Conservation (phyloP, 352 stramenopile genomes). For the Phytophthora cactorum region DNA sequence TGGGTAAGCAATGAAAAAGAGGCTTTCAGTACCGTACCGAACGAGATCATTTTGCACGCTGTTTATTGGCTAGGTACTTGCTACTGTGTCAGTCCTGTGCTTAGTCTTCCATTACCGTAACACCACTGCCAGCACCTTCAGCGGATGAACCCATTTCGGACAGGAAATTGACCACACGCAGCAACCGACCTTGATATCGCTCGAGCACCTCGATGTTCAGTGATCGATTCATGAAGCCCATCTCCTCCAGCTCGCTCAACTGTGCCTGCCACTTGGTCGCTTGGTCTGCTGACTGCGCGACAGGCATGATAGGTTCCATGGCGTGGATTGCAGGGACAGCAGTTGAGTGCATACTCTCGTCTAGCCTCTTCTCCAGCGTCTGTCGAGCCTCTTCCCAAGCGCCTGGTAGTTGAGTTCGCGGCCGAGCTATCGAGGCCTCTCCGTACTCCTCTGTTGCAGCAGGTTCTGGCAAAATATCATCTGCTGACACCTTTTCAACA, state of each 20-base stretch:
- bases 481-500: constrained; percentile 44
- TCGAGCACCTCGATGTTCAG: constrained; percentile 79
- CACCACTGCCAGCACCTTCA: constrained; percentile 16
- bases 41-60: constrained; percentile 7
- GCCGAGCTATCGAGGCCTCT: constrained; percentile 11
- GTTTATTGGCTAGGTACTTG: constrained; percentile 1
- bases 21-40: background rate
- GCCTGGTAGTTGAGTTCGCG: constrained; percentile 31
- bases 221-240: constrained; percentile 74
- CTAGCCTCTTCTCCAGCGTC: constrained; percentile 54
- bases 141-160: constrained; percentile 55
- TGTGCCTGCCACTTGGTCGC: constrained; percentile 73
- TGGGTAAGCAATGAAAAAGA: constrained; percentile 26
- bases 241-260: constrained; percentile 62
- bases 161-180: constrained; percentile 86
- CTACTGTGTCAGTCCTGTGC: background rate
- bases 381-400: constrained; percentile 55
- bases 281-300: constrained; percentile 51
- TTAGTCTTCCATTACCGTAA: constrained; percentile 56
- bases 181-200: constrained; percentile 79
- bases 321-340: constrained; percentile 63
- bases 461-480: constrained; percentile 8
- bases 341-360: constrained; percentile 47
- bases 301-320: constrained; percentile 68
- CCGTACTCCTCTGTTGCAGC: background rate